phyloP scores from a whole-genome alignment of 257 asterid genomes.

The Echium plantagineum region DNA sequence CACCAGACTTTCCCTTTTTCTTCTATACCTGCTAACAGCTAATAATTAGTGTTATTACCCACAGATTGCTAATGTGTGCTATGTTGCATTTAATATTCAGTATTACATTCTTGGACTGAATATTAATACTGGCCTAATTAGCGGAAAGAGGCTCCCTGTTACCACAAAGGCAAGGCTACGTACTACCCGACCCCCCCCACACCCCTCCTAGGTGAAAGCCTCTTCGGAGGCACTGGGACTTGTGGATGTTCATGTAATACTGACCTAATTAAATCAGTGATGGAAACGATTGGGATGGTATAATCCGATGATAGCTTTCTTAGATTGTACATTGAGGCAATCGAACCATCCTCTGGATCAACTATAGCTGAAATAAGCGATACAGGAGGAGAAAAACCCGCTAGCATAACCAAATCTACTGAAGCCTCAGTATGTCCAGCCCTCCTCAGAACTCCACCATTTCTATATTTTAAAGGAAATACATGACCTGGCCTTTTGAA shows the following conservation, averaged over 20 bases:
- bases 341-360: conserved; percentile 57
- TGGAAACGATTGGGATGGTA: conserved; percentile 52
- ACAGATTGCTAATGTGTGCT: no score
- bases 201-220: no score
- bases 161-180: no score
- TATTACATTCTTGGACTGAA: no score
- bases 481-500: conserved; percentile 84
- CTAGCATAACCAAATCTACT: conserved; percentile 48
- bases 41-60: not conserved
- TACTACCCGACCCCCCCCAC: no score
- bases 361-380: conserved; percentile 60
- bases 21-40: conserved; percentile 40
- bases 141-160: no score
- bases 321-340: conserved; percentile 38
- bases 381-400: conserved; percentile 40
- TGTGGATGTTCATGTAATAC: no score
- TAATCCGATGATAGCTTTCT: conserved; percentile 39
- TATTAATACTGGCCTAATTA: no score
- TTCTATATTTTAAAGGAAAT: conserved; percentile 65
- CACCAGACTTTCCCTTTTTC: conserved; percentile 69
- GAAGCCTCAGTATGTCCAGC: conserved; percentile 86
- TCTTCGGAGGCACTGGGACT: no score
- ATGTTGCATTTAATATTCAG: no score
- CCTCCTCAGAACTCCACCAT: conserved; percentile 73
- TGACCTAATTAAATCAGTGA: conserved; percentile 70